Evolutionary conservation across 1,139 yeast genomes (phyloP), one percentile per base, ranked within the genome.

Genomic region (Yamadazyma sp.): DNA sequence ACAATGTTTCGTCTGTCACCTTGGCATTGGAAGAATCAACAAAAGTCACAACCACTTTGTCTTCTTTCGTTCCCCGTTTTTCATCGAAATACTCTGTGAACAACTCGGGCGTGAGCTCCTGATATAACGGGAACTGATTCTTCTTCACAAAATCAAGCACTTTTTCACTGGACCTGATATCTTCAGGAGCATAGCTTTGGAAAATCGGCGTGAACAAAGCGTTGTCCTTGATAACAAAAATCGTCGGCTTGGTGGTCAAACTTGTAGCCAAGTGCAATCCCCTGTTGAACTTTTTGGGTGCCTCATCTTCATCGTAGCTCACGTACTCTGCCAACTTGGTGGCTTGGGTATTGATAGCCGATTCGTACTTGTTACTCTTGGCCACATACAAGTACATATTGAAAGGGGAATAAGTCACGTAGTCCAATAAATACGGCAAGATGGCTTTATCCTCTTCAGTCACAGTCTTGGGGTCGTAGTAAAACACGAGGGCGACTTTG

Each of bases 131-230:
- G 40, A 63, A 60, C 33, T 73, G 65, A 47, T 75, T 69, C 36
- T 62, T 59, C 22, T 59, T 52, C 18, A 83, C 61, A 61, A 83
- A 83, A 10, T 68, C 52, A 47, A 69, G 54, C n/a, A 85, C 64
- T 34, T 64, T 61, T 14, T 63, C 65, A 23, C 60, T 59, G 46
- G 76, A 70, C 48, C 91, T 69, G 46, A 77, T 69, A 50, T 83
- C 87, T 40, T 78, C 79, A 2, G 87, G 77, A 0, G 82, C 80
- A 58, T 77, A 78, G 42, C 77, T 78, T 50, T 78, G 85, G 49
- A 61, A 81, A 4, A 81, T 71, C 7, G 66, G 62, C 0, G 85
- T 73, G 34, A 74, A 57, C 40, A 78, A 55, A 5, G 79, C 64
- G 40, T 77, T 73, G 40, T 83, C 83, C 49, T 77, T 81, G 53